A percentile compares a stretch with the other conserved stretches of the same genome.
These are phyloP conservation scores for Cnidoscolus chayamansa DNA, from an alignment of 441 rosid species.

Conservation along the genomic window DNA sequence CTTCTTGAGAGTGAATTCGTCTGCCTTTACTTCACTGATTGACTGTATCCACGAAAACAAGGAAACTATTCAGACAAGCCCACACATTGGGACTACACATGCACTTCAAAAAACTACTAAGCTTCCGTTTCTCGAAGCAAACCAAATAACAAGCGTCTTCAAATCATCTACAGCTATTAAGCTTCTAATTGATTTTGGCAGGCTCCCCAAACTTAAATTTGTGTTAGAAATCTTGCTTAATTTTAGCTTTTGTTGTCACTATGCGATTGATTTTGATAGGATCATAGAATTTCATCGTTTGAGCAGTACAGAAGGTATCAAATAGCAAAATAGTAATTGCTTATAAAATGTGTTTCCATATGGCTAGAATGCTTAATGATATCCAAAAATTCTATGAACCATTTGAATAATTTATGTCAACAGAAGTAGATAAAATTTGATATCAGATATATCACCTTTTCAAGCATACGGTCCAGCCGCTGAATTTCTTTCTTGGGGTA, in stretches of 20 bases:
- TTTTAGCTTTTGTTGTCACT: too few relatives aligned
- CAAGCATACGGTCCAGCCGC: conserved; percentile 77
- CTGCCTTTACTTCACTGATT: conserved; percentile 78
- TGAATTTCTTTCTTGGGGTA: conserved; percentile 71
- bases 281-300: neutral
- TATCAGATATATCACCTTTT: conserved; percentile 45
- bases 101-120: neutral
- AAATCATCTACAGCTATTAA: neutral
- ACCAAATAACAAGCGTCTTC: neutral
- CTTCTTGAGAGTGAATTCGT: conserved; percentile 80
- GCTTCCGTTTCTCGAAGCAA: neutral
- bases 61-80: neutral
- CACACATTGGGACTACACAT: neutral
- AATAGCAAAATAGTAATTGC: neutral
- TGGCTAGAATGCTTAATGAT: too few relatives aligned
- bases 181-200: too few relatives aligned
- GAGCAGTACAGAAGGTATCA: neutral
- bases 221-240: too few relatives aligned
- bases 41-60: conserved; percentile 43
- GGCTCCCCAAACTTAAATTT: too few relatives aligned
- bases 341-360: neutral
- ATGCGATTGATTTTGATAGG: too few relatives aligned
- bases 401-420: too few relatives aligned
- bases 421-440: too few relatives aligned
- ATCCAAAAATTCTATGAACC: too few relatives aligned